Percentiles rank a stretch among this genome's conserved stretches.
Evolutionary conservation across 116 monocot species (phyloP).

Genomic region (Dioscorea cayenensis): DNA sequence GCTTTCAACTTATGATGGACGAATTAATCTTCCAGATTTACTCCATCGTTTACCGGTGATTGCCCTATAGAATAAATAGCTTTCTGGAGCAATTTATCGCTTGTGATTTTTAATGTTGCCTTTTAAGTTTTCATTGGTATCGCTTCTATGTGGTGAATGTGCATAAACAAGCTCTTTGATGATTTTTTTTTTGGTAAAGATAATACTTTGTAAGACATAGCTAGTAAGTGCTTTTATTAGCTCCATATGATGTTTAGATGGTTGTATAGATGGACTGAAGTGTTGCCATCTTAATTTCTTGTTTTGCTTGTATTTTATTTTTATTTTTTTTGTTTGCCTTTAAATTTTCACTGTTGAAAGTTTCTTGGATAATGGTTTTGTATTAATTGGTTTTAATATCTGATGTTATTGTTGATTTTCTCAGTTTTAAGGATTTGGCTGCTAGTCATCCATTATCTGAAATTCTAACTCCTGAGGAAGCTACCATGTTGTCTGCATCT

Average conservation of each 20-base stretch:
- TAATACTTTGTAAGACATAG: no score
- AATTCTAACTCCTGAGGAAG: constrained; percentile 62
- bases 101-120: background rate
- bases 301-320: no score
- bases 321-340: no score
- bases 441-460: constrained; percentile 69
- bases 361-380: background rate
- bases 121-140: no score
- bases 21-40: background rate
- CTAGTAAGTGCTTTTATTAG: no score
- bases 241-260: no score
- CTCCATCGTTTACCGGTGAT: background rate
- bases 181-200: no score
- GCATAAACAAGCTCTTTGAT: no score
- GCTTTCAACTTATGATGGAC: background rate
- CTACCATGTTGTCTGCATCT: constrained; percentile 19
- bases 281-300: no score
- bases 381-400: background rate
- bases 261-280: no score
- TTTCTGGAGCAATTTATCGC: background rate
- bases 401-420: background rate
- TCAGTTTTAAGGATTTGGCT: constrained; percentile 83
- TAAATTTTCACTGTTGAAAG: no score
- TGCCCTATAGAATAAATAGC: background rate
- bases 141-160: no score